A percentile compares a stretch with the other conserved stretches of the same genome.
Conservation (phyloP, 768 basidiomycete genomes). For the Polyporus arcularius region DNA sequence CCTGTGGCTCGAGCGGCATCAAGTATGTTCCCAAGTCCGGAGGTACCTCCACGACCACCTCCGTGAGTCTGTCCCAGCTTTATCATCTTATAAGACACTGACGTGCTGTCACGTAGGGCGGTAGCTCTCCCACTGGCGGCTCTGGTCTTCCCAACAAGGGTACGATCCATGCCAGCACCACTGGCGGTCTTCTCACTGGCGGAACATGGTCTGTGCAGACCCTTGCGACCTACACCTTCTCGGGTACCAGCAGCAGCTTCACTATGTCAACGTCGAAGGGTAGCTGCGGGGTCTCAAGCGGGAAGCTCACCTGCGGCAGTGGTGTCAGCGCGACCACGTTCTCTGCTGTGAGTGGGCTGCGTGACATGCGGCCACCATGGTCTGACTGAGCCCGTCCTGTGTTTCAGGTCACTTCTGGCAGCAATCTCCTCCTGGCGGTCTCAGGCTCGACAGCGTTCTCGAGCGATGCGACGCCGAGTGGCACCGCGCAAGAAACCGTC, state of each 20-base stretch:
- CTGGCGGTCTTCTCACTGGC: conserved; percentile 53
- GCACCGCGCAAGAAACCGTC: conserved; percentile 40
- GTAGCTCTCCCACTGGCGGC: conserved; percentile 19
- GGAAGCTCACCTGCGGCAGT: conserved; percentile 52
- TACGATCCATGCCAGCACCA: conserved; percentile 43
- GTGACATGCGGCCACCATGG: neutral
- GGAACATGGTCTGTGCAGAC: conserved; percentile 68
- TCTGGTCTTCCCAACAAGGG: conserved; percentile 45
- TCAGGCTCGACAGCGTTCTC: conserved; percentile 52
- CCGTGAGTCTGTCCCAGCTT: neutral
- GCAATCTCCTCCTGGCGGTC: conserved; percentile 49
- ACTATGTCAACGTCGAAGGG: conserved; percentile 63
- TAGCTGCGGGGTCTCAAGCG: conserved; percentile 49
- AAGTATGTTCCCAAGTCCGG: conserved; percentile 60
- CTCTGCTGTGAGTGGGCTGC: conserved; percentile 46
- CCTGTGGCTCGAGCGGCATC: conserved; percentile 59
- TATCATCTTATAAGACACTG: neutral
- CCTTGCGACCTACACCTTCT: conserved; percentile 53
- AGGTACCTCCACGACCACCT: conserved; percentile 12
- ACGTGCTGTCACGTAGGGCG: neutral
- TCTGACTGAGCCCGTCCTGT: neutral
- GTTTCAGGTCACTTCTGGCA: conserved; percentile 47
- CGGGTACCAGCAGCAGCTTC: conserved; percentile 50
- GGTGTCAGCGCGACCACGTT: conserved; percentile 48
- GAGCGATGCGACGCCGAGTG: conserved; percentile 54